Percentiles rank a stretch among this genome's conserved stretches.
Evolutionary conservation across 805 yeast genomes (phyloP).

Genomic region (Blastobotrys peoriensis): DNA sequence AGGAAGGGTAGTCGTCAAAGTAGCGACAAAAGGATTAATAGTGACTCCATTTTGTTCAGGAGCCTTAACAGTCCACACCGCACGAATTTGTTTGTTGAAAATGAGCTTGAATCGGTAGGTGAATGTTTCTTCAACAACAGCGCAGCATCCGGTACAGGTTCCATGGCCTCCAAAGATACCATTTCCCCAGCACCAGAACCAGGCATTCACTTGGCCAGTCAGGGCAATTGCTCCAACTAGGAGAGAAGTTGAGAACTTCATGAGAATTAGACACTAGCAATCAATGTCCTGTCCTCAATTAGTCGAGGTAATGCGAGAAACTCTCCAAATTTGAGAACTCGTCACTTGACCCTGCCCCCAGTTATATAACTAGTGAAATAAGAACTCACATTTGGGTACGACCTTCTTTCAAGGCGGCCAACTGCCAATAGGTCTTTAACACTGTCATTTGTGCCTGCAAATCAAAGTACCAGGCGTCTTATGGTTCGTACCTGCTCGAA

Average conservation of each 20-base stretch:
- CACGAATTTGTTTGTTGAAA: conserved; percentile 9
- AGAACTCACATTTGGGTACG: neutral
- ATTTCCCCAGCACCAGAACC: conserved; percentile 24
- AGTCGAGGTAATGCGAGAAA: neutral
- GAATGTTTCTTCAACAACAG: conserved; percentile 21
- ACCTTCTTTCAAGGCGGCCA: no score
- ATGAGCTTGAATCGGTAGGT: conserved; percentile 18
- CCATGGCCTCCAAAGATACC: conserved; percentile 18
- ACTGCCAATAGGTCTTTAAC: no score
- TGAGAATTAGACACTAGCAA: neutral
- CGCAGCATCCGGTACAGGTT: conserved; percentile 29
- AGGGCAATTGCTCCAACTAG: conserved; percentile 12
- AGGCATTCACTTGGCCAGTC: conserved; percentile 15
- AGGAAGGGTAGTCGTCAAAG: conserved; percentile 33
- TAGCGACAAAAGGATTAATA: conserved; percentile 17
- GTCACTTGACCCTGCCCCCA: neutral
- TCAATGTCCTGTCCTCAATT: neutral
- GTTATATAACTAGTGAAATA: neutral
- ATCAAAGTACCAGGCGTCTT: no score
- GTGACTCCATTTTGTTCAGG: conserved; percentile 17
- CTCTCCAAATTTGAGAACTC: neutral
- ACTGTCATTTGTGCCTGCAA: no score
- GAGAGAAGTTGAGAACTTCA: conserved; percentile 3
- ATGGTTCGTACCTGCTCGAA: no score
- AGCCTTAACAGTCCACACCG: conserved; percentile 24